A percentile compares a stretch with the other conserved stretches of the same genome.
These are phyloP conservation scores for Xylaria sp. DNA, from an alignment of 2,329 filamentous ascomycete genomes.

Conservation along the genomic window DNA sequence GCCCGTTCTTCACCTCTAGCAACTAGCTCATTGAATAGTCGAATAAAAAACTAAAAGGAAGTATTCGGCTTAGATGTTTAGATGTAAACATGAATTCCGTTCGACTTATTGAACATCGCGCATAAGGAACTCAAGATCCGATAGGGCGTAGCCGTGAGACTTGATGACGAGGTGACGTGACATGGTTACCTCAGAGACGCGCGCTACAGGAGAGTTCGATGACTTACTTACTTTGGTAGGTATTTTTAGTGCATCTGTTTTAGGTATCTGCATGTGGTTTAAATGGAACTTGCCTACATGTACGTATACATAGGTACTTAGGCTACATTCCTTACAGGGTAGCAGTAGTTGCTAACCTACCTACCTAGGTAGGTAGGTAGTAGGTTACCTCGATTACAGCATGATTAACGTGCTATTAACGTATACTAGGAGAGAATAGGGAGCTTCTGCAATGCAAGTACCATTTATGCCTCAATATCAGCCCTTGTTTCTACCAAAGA, in stretches of 20 bases:
- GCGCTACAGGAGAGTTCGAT: not conserved
- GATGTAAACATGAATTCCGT: slow-evolving; percentile 5
- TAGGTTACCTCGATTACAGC: not conserved
- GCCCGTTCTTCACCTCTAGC: slow-evolving; percentile 23
- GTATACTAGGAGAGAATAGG: not conserved
- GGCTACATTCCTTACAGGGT: not conserved
- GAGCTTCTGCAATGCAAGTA: slow-evolving; percentile 2
- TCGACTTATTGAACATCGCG: not conserved
- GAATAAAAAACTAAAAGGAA: not conserved
- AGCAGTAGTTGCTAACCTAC: not conserved
- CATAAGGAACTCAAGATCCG: not conserved
- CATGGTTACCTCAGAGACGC: slow-evolving; percentile 3
- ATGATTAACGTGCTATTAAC: not conserved
- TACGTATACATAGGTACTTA: not conserved
- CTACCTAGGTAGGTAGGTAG: not conserved
- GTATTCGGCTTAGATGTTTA: not conserved
- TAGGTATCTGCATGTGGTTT: too few relatives aligned
- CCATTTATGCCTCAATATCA: slow-evolving; percentile 15
- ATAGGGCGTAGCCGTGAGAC: not conserved
- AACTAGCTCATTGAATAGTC: slow-evolving; percentile 38
- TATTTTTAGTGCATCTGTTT: slow-evolving; percentile 3
- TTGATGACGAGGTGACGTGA: slow-evolving; percentile 23
- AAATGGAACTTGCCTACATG: not conserved
- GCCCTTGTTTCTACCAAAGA: not conserved
- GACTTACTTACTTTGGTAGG: not conserved